Conservation (phyloP, 2,329 filamentous ascomycete species). For the Claviceps monticola region DNA sequence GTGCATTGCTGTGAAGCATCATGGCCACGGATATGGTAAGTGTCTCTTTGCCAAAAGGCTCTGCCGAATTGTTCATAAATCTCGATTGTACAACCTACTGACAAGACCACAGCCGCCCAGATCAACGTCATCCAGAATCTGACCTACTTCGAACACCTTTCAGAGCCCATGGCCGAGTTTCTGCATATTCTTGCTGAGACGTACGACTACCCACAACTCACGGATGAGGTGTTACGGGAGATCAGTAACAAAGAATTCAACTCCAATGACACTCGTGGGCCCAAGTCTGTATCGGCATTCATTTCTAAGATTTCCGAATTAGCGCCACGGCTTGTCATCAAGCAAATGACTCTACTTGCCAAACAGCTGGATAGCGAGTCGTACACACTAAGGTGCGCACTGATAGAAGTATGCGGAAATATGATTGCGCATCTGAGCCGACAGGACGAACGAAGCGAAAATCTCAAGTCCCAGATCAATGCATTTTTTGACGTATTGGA, state of each 20-base stretch:
- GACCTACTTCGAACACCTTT: constrained; percentile 97
- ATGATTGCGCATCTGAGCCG: constrained; percentile 82
- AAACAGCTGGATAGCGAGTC: constrained; percentile 97
- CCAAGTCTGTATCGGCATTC: constrained; percentile 91
- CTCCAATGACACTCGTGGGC: constrained; percentile 85
- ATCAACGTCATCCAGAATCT: constrained; percentile 96
- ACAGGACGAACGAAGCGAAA: constrained; percentile 81
- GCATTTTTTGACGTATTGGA: constrained; percentile 95
- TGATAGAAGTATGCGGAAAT: constrained; percentile 96
- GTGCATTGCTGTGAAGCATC: constrained; percentile 93
- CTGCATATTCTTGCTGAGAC: constrained; percentile 90
- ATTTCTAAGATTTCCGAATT: constrained; percentile 88
- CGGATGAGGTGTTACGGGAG: constrained; percentile 85
- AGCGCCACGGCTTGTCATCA: constrained; percentile 81
- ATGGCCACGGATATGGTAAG: constrained; percentile 88
- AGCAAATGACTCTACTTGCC: constrained; percentile 89
- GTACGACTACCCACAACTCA: constrained; percentile 92
- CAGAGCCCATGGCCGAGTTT: constrained; percentile 97
- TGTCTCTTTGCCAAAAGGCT: no score
- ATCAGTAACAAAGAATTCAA: constrained; percentile 97
- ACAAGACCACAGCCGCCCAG: constrained; percentile 56
- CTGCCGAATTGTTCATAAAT: no score
- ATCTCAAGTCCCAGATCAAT: constrained; percentile 87
- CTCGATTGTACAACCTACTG: constrained; percentile 9
- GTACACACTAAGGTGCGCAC: constrained; percentile 80